These are phyloP conservation scores for Microbotryum scabiosae DNA, from an alignment of 1,284 basidiomycete species.

Conservation along the genomic window DNA sequence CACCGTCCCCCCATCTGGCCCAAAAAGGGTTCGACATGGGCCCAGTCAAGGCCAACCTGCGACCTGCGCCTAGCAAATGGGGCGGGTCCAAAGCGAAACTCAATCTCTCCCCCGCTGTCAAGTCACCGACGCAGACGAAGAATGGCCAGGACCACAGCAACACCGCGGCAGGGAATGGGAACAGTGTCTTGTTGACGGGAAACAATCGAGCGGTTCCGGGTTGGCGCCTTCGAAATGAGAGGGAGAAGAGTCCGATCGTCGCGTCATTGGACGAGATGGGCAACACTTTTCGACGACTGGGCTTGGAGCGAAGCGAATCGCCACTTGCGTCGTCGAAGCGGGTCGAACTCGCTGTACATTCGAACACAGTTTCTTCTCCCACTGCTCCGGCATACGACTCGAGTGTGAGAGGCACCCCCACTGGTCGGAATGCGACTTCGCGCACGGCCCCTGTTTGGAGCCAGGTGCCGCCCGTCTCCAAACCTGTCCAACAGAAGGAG, in stretches of 20 bases:
- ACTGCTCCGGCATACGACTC: not conserved
- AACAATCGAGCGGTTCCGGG: not conserved
- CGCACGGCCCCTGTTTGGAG: not conserved
- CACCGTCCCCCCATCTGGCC: constrained; percentile 13
- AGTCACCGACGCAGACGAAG: not conserved
- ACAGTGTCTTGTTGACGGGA: no score
- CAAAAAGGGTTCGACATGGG: not conserved
- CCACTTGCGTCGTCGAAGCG: no score
- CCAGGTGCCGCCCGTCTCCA: not conserved
- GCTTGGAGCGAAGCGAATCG: no score
- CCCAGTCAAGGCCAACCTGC: not conserved
- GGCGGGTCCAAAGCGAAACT: constrained; percentile 2
- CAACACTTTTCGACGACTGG: not conserved
- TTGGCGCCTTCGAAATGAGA: constrained; percentile 10
- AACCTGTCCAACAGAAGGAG: not conserved
- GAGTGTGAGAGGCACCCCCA: not conserved
- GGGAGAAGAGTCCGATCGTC: constrained; percentile 22
- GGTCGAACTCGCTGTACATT: not conserved
- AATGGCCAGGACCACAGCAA: not conserved
- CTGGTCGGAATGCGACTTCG: not conserved
- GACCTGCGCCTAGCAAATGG: constrained; percentile 18
- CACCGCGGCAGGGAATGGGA: not conserved
- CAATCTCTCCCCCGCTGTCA: no score
- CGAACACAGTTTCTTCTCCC: not conserved
- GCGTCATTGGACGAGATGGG: constrained; percentile 21